Conservation (phyloP, 495 filamentous ascomycete species). For the Penicillium paxilli region DNA sequence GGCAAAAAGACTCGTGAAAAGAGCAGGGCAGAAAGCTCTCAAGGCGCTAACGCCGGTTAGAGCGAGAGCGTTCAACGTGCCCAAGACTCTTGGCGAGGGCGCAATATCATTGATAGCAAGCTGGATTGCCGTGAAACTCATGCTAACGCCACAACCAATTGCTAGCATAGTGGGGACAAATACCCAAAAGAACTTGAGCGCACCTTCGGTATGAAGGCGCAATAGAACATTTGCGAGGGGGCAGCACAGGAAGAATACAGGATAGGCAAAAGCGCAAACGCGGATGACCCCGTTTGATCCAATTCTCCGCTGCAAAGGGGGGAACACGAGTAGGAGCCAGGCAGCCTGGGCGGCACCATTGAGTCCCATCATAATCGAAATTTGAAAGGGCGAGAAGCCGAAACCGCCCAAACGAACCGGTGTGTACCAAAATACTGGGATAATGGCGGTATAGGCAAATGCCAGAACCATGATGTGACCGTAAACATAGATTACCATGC, state of each 20-base stretch:
- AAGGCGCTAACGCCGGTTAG: constrained; percentile 52
- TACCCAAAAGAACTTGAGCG: constrained; percentile 55
- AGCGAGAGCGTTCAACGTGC: constrained; percentile 64
- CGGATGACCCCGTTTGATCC: constrained; percentile 63
- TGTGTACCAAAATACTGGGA: constrained; percentile 65
- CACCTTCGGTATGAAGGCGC: constrained; percentile 29
- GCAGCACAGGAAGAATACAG: constrained; percentile 53
- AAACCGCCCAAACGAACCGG: constrained; percentile 55
- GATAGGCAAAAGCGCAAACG: constrained; percentile 53
- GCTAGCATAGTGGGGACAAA: constrained; percentile 36
- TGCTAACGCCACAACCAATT: constrained; percentile 59
- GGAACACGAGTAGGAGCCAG: constrained; percentile 67
- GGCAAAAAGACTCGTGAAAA: constrained; percentile 63
- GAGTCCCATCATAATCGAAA: constrained; percentile 59
- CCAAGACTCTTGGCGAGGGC: constrained; percentile 57
- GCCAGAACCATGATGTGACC: constrained; percentile 62
- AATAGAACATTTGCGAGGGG: constrained; percentile 55
- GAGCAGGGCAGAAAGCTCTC: constrained; percentile 59
- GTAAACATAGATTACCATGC: constrained; percentile 60
- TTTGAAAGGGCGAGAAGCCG: constrained; percentile 57
- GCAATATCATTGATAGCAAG: constrained; percentile 68
- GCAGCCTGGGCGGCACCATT: constrained; percentile 59
- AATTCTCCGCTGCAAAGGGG: constrained; percentile 54
- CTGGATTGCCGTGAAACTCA: constrained; percentile 69
- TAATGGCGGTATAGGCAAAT: constrained; percentile 59